Percentiles rank a stretch among this genome's conserved stretches.
phyloP scores from a whole-genome alignment of 768 basidiomycete species.

The Tylopilus felleus region DNA sequence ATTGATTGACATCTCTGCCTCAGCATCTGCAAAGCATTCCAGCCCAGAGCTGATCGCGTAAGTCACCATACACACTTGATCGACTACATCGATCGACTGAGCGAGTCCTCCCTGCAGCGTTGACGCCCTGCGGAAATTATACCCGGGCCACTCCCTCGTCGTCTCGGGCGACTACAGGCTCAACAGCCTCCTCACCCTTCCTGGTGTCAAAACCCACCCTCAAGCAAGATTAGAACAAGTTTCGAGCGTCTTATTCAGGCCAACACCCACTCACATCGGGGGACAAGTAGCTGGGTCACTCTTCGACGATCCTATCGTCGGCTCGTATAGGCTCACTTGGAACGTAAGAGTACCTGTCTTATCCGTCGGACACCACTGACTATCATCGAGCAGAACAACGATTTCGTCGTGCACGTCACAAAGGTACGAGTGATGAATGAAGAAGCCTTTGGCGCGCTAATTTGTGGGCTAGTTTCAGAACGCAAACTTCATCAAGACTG shows the following conservation, averaged over 20 bases:
- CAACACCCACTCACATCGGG: constrained; percentile 40
- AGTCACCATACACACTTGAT: constrained; percentile 8
- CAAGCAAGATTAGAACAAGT: constrained; percentile 47
- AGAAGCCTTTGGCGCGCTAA: neutral
- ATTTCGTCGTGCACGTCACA: constrained; percentile 53
- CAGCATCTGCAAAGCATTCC: constrained; percentile 53
- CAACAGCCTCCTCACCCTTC: constrained; percentile 48
- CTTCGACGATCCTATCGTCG: constrained; percentile 48
- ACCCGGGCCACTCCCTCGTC: constrained; percentile 61
- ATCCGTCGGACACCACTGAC: constrained; percentile 2
- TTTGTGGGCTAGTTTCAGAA: constrained; percentile 29
- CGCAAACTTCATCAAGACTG: constrained; percentile 21
- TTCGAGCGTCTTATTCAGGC: constrained; percentile 46
- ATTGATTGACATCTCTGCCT: neutral
- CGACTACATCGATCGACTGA: constrained; percentile 5
- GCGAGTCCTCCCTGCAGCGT: constrained; percentile 25
- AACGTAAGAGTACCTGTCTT: constrained; percentile 39
- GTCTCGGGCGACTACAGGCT: constrained; percentile 46
- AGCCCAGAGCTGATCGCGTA: constrained; percentile 48
- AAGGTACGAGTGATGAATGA: constrained; percentile 36
- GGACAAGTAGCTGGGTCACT: constrained; percentile 51
- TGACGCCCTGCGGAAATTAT: constrained; percentile 51
- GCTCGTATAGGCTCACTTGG: constrained; percentile 56
- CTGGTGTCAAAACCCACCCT: constrained; percentile 44
- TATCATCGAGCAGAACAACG: constrained; percentile 39